phyloP scores from a whole-genome alignment of 805 yeast genomes.

The Cyberlindnera galapagoensis region DNA sequence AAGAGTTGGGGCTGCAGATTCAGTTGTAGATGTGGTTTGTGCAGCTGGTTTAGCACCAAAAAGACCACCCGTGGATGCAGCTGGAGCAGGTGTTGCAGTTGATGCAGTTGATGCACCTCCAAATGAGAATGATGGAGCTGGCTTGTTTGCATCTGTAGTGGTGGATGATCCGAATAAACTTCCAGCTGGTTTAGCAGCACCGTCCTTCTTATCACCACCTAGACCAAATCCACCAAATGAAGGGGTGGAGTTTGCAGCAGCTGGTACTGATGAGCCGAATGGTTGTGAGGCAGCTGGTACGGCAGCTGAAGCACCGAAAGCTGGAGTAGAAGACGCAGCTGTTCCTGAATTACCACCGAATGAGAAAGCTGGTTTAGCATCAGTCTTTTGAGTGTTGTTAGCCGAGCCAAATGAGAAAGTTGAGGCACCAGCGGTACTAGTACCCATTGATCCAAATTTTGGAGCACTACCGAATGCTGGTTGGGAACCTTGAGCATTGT shows the following conservation, averaged over 20 bases:
- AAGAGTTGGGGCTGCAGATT: background rate
- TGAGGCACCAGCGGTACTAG: conserved; percentile 12
- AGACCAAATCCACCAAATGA: no score
- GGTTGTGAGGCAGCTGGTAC: background rate
- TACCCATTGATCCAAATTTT: conserved; percentile 3
- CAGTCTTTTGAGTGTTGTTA: conserved; percentile 6
- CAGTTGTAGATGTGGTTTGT: conserved; percentile 22
- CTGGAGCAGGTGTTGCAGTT: conserved; percentile 1
- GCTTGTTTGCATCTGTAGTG: conserved; percentile 3
- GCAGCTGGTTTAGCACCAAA: conserved; percentile 6
- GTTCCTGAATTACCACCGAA: conserved; percentile 6
- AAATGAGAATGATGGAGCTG: conserved; percentile 2
- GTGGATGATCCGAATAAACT: no score
- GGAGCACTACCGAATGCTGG: conserved; percentile 5
- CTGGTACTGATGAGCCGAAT: background rate
- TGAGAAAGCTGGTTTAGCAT: conserved; percentile 3
- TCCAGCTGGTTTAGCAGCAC: background rate
- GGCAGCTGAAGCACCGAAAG: conserved; percentile 10
- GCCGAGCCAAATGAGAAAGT: conserved; percentile 17
- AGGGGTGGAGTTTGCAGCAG: background rate
- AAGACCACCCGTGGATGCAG: no score
- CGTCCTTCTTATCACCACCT: no score
- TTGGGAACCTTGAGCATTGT: conserved; percentile 3
- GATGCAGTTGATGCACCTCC: conserved; percentile 2
- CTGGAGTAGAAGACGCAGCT: background rate